Conservation (phyloP, 441 rosid genomes). For the Pelargonium cotyledonis region DNA sequence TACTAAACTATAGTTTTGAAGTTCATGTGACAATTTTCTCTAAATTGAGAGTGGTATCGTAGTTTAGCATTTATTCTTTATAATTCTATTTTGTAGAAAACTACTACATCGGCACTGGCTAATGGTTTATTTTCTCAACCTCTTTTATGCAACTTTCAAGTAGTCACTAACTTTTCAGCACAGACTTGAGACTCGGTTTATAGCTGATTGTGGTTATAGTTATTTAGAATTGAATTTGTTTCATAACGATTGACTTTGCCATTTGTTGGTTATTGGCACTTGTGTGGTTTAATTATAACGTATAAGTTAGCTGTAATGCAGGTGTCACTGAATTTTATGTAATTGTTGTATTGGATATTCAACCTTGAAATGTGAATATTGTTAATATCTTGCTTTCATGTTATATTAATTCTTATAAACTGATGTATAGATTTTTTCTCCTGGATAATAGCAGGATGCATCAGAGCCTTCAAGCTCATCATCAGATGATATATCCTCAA, state of each 20-base stretch:
- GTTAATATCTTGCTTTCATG: neutral
- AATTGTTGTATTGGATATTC: neutral
- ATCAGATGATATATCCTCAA: slow-evolving; percentile 28
- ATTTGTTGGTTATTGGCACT: too few relatives aligned
- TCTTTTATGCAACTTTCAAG: neutral
- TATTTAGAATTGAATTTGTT: neutral
- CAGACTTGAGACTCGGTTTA: neutral
- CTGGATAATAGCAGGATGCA: slow-evolving; percentile 39
- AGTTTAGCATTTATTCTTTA: neutral
- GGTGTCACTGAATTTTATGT: neutral
- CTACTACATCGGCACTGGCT: neutral
- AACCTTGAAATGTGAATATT: neutral
- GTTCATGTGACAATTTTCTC: neutral
- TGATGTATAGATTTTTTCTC: neutral
- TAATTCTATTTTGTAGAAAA: neutral
- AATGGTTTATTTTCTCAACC: neutral
- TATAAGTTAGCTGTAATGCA: neutral
- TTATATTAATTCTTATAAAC: neutral
- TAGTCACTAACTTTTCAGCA: neutral
- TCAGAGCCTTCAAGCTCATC: slow-evolving; percentile 44
- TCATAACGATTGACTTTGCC: too few relatives aligned
- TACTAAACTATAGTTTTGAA: neutral
- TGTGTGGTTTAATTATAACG: too few relatives aligned
- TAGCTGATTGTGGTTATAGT: neutral
- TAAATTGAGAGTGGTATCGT: neutral